Evolutionary conservation across 352 stramenopile species (phyloP), one percentile per base, ranked within the genome.

Genomic region (Phytophthora litchii): DNA sequence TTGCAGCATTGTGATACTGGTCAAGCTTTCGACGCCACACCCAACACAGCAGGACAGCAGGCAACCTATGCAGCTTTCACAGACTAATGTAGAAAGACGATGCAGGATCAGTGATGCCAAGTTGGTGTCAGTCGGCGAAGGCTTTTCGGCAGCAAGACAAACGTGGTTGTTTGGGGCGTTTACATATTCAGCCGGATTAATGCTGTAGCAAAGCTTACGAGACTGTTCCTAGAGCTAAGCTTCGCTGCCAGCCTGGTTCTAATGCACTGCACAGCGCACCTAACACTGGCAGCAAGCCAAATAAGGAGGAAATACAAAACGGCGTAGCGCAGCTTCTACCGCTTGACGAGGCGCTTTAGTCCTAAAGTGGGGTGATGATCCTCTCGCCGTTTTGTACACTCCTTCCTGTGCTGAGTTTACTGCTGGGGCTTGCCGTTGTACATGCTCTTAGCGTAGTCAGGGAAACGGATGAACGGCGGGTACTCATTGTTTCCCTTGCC

Each of bases 391-490:
- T 63, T 21, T 53, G 37, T 47, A n/a, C 20, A 43, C 46, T 47
- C 47, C 40, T 29, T 42, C 13, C 36, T 47, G 37, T 36, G 16
- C 31, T 54, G n/a, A 44, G 43, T 51, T 71, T 76, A 76, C 64
- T 73, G 49, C 64, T 67, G 47, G 35, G 27, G 72, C 78, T 95
- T 93, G 71, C 87, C 87, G 72, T 94, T 83, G 73, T 86, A 88
- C 68, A 98, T 69, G 68, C 86, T 98, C 80, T 99, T 99, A 55
- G 76, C 60, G 68, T 93, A 95, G 70, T 99, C 96, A 13, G 97
- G 97, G 83, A 99, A 97, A 51, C 97, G 96, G 72, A 99, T 98
- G 82, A 98, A 98, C 40, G 83, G 78, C 29, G 96, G 96, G 71
- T 88, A 97, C 70, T 96, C 91, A 71, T 97, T 89, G 55, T 93